These are phyloP conservation scores for Phytophthora boehmeriae DNA, from an alignment of 352 stramenopile species.

Conservation along the genomic window DNA sequence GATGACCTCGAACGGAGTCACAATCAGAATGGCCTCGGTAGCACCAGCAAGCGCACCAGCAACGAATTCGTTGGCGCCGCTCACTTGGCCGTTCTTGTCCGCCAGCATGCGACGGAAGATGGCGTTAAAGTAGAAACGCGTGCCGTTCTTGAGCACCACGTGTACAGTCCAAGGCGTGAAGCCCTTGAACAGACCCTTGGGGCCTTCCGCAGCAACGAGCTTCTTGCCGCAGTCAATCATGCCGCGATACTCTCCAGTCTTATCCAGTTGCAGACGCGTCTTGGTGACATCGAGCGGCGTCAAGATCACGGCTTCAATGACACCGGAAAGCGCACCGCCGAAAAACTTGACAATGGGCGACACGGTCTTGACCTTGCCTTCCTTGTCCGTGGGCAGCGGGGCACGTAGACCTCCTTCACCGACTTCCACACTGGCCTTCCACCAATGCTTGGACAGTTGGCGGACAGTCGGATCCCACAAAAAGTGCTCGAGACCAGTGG, in stretches of 20 bases:
- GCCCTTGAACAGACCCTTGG: slow-evolving; percentile 86
- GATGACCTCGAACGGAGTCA: slow-evolving; percentile 98
- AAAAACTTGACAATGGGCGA: slow-evolving; percentile 79
- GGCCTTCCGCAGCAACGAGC: slow-evolving; percentile 77
- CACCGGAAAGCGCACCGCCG: slow-evolving; percentile 81
- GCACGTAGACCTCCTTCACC: slow-evolving; percentile 74
- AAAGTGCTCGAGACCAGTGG: slow-evolving; percentile 73
- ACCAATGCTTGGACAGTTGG: slow-evolving; percentile 87
- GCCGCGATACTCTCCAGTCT: slow-evolving; percentile 83
- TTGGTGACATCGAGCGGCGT: slow-evolving; percentile 90
- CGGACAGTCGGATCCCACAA: slow-evolving; percentile 85
- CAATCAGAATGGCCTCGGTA: slow-evolving; percentile 96
- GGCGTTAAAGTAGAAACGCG: slow-evolving; percentile 91
- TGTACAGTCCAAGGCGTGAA: slow-evolving; percentile 91
- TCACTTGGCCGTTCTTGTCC: slow-evolving; percentile 84
- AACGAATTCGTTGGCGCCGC: slow-evolving; percentile 78
- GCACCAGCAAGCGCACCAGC: slow-evolving; percentile 93
- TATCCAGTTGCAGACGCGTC: slow-evolving; percentile 90
- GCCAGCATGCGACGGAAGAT: slow-evolving; percentile 79
- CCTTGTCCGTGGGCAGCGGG: slow-evolving; percentile 54
- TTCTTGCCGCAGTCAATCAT: slow-evolving; percentile 88
- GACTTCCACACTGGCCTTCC: slow-evolving; percentile 84
- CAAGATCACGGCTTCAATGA: slow-evolving; percentile 86
- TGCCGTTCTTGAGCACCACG: slow-evolving; percentile 91
- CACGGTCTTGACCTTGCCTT: slow-evolving; percentile 63